Conservation (phyloP, 768 basidiomycete genomes). For the Tulasnella calospora region DNA sequence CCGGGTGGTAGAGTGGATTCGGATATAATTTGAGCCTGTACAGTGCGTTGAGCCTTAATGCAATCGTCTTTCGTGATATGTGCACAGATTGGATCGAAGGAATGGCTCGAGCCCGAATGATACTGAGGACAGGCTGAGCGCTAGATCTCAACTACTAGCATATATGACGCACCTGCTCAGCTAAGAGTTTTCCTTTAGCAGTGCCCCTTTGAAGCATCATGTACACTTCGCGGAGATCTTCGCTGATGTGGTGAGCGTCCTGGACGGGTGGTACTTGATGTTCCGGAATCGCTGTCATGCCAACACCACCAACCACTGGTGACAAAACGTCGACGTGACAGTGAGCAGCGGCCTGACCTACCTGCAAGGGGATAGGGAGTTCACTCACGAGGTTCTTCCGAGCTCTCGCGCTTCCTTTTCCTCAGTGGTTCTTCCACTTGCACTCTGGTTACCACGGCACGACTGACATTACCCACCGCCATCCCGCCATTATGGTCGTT, state of each 20-base stretch:
- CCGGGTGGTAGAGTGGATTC: slow-evolving; percentile 1
- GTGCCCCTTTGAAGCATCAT: slow-evolving; percentile 68
- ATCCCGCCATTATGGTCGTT: background rate
- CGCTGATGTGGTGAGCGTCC: slow-evolving; percentile 35
- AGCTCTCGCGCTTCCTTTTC: slow-evolving; percentile 15
- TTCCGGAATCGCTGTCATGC: slow-evolving; percentile 38
- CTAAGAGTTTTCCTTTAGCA: slow-evolving; percentile 68
- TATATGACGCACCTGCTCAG: slow-evolving; percentile 62
- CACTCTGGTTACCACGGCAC: background rate
- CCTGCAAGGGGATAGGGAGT: background rate
- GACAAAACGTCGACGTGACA: slow-evolving; percentile 22
- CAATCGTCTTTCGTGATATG: slow-evolving; percentile 85
- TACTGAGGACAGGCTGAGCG: slow-evolving; percentile 46
- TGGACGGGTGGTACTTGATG: slow-evolving; percentile 35
- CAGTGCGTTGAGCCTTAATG: slow-evolving; percentile 48
- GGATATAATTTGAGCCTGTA: slow-evolving; percentile 13
- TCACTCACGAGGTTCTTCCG: slow-evolving; percentile 15
- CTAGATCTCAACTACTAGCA: background rate
- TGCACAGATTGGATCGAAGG: slow-evolving; percentile 83
- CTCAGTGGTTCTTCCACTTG: slow-evolving; percentile 10
- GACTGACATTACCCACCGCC: background rate
- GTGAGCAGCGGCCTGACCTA: background rate
- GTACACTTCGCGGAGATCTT: slow-evolving; percentile 72
- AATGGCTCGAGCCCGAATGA: slow-evolving; percentile 47
- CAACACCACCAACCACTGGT: slow-evolving; percentile 60